These are phyloP conservation scores for Myxozyma monticola DNA, from an alignment of 805 yeast species.

Conservation along the genomic window DNA sequence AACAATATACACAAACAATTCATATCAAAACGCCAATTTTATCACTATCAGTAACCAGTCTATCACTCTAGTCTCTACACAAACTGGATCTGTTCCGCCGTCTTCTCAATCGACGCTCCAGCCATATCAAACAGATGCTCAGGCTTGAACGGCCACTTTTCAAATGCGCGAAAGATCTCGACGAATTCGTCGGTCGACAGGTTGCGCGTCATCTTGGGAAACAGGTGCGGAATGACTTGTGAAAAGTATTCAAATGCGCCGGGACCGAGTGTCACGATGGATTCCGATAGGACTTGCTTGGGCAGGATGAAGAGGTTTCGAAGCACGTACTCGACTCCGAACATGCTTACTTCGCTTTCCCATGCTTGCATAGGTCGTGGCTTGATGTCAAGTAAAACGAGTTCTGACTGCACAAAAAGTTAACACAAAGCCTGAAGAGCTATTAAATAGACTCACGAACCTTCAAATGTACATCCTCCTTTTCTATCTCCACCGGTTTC, in stretches of 20 bases:
- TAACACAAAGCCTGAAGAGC: too few species aligned
- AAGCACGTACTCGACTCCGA: constrained; percentile 66
- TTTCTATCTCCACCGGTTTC: constrained; percentile 17
- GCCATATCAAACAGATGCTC: too few species aligned
- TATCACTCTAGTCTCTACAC: too few species aligned
- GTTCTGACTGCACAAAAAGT: constrained; percentile 17
- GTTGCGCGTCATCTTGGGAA: constrained; percentile 49
- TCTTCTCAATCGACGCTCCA: too few species aligned
- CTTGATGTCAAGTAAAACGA: constrained; percentile 58
- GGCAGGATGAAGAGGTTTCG: constrained; percentile 57
- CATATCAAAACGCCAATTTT: too few species aligned
- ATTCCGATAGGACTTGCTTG: constrained; percentile 47
- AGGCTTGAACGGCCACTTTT: constrained; percentile 87
- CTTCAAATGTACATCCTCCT: constrained; percentile 22
- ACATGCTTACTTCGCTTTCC: constrained; percentile 45
- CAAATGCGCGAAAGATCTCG: constrained; percentile 53
- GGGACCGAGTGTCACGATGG: constrained; percentile 66
- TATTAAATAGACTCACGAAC: too few species aligned
- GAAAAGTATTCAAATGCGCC: constrained; percentile 58
- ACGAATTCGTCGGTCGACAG: constrained; percentile 59
- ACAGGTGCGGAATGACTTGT: constrained; percentile 38
- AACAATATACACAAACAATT: too few species aligned
- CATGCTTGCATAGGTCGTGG: constrained; percentile 44
- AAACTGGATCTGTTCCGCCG: too few species aligned
- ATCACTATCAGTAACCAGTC: too few species aligned